Evolutionary conservation across 192 early-diverging fungal genomes (phyloP).

Genomic region (Gonapodya prolifera): DNA sequence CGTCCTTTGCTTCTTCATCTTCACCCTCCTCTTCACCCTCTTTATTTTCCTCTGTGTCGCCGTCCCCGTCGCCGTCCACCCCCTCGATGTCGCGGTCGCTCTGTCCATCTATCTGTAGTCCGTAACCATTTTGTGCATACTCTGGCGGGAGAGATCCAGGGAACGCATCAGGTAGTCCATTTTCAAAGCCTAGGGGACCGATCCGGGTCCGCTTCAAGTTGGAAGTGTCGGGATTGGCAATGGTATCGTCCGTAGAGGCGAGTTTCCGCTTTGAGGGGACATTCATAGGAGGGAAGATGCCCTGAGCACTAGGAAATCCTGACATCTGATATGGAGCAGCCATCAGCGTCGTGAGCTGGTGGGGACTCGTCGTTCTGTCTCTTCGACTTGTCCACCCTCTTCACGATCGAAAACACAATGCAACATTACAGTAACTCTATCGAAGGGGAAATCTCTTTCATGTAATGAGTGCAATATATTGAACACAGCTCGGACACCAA

Average conservation of each 20-base stretch:
- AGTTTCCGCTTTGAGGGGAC: not conserved
- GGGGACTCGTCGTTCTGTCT: too few relatives aligned
- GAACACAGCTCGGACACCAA: too few relatives aligned
- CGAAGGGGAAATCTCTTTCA: too few relatives aligned
- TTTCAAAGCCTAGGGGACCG: not conserved
- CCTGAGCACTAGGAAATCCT: not conserved
- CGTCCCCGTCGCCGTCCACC: constrained; percentile 2
- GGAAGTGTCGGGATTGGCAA: not conserved
- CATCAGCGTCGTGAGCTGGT: not conserved
- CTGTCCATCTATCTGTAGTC: not conserved
- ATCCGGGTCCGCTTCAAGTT: not conserved
- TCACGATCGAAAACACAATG: too few relatives aligned
- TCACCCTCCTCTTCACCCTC: constrained; percentile 20
- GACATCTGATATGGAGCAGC: not conserved
- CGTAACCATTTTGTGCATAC: too few relatives aligned
- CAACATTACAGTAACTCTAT: too few relatives aligned
- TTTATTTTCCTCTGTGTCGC: constrained; percentile 17
- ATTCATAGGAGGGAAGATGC: not conserved
- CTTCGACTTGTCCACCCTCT: too few relatives aligned
- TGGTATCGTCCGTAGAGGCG: not conserved
- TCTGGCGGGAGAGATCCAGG: too few relatives aligned
- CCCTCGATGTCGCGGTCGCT: constrained; percentile 4
- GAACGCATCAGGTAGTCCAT: not conserved
- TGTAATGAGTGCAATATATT: too few relatives aligned
- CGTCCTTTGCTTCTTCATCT: constrained; percentile 18